These are phyloP conservation scores for Austroboletus niveus DNA, from an alignment of 1,284 basidiomycete species.

Conservation along the genomic window DNA sequence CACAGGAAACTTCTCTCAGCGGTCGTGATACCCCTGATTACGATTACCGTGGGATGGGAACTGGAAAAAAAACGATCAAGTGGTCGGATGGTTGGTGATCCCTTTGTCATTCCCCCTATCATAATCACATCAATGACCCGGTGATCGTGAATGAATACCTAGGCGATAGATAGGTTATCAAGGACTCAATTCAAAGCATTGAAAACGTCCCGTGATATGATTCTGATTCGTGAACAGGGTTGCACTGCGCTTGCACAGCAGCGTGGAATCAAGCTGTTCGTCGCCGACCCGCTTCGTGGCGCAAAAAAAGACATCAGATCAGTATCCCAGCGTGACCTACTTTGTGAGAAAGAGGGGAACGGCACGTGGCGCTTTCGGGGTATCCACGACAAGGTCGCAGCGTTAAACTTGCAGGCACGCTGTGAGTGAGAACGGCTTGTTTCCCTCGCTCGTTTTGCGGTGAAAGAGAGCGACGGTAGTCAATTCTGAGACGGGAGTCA, in stretches of 20 bases:
- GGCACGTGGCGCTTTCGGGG: neutral
- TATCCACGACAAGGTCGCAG: neutral
- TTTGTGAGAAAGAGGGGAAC: neutral
- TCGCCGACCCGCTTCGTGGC: neutral
- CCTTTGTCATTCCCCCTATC: neutral
- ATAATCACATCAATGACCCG: neutral
- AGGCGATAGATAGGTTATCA: neutral
- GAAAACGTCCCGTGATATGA: neutral
- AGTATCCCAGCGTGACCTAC: neutral
- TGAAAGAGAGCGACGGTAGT: too few species aligned
- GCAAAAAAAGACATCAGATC: neutral
- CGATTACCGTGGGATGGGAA: neutral
- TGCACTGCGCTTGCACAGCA: neutral
- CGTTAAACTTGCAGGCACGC: too few species aligned
- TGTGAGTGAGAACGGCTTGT: neutral
- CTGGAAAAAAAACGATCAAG: neutral
- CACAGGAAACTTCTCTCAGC: neutral
- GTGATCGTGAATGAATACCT: neutral
- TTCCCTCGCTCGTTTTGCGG: neutral
- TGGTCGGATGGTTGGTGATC: neutral
- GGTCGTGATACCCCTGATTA: neutral
- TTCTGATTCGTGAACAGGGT: neutral
- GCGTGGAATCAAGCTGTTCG: neutral
- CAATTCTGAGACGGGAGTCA: too few species aligned
- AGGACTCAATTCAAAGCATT: neutral